Base-by-base conservation (phyloP, 2,329 filamentous ascomycete genomes). In the Colletotrichum aenigma region DNA sequence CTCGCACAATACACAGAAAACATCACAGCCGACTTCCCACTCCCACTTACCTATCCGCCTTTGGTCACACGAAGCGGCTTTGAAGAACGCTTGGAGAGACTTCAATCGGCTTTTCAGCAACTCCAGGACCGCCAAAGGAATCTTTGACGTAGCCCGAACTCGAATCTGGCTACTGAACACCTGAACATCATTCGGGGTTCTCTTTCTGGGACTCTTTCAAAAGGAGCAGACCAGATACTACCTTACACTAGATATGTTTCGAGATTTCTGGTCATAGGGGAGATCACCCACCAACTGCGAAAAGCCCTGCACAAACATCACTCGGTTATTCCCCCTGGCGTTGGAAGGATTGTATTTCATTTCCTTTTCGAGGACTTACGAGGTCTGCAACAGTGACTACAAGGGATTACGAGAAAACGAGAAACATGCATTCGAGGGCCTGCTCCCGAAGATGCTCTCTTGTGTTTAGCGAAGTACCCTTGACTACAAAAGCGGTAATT, bases 351-450 rank as follows among this genome's bases (percentile, higher is more conserved):
- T 70, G n/a, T 65, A 34, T 16, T 66, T 6, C 56, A 13, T 55
- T 52, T 70, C 60, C 48, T 28, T 34, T 71, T 70, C 38, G 30
- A 56, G 70, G 38, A 60, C 30, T 34, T 38, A 48, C 66, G 38
- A 56, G 64, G 34, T 28, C 58, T 74, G 64, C 56, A 30, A 52
- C 28, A 76, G 70, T 71, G 74, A 74, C 58, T 34, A 69, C 48
- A 65, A 76, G 48, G 48, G 58, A 58, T 69, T 65, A 69, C 21
- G 74, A 74, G 74, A 60, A 75, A 74, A 76, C 58, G 74, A 76
- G 58, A 60, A 58, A 43, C 24, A 38, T 55, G 65, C 74, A 69
- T 76, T 76, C 68, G 48, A 52, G 30, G 70, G 64, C 48, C 24
- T 43, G 21, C 62, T 38, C 28, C 48, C 43, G 16, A 30, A 34